Base-by-base conservation (phyloP, 1,284 basidiomycete genomes). In the Cerioporus squamosus region DNA sequence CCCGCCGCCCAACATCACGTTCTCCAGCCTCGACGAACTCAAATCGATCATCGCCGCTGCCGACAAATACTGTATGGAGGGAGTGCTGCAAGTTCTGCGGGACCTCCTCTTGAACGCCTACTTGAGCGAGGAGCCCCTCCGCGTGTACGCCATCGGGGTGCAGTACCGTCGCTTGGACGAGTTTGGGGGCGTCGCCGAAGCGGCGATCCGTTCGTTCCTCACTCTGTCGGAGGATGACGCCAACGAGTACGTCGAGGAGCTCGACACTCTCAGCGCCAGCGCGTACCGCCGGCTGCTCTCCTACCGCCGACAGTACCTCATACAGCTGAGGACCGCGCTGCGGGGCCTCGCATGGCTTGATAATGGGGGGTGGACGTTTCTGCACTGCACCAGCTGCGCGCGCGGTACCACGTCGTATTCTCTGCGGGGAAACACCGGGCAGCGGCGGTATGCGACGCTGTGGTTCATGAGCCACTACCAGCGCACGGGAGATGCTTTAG, bases 221-320 rank as follows among this genome's bases (percentile, higher is more conserved):
- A 31, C 52, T 6, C 24, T 22, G 5, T 10, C 39, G 2, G 15
- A n/a, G 9, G 10, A 24, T 7, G 22, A 24, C 18, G 52, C 44
- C 24, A 18, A 60, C 18, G 38, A 24, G 20, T 61, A 63, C 39
- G 54, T 59, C 7, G 20, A 24, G 12, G 65, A 62, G 44, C 55
- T 66, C 47, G 58, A 62, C 24, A 31, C 44, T 6, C 52, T 66
- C n/a, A 43, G 44, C 39, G 56, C 60, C 1, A 47, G 52, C 14
- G 33, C 57, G 9, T 63, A 61, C 36, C 54, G 49, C 17, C 53
- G 56, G 6, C 57, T 64, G 2, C 46, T 64, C 17, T 40, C 44
- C 17, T 49, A 58, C 24, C 49, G 56, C 23, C 18, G 48, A 31
- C 33, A 42, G 15, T 60, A 54, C 39, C 18, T 10, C 15, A 33